Conservation (phyloP, 2,329 filamentous ascomycete species). For the Fusarium sambucinum region DNA sequence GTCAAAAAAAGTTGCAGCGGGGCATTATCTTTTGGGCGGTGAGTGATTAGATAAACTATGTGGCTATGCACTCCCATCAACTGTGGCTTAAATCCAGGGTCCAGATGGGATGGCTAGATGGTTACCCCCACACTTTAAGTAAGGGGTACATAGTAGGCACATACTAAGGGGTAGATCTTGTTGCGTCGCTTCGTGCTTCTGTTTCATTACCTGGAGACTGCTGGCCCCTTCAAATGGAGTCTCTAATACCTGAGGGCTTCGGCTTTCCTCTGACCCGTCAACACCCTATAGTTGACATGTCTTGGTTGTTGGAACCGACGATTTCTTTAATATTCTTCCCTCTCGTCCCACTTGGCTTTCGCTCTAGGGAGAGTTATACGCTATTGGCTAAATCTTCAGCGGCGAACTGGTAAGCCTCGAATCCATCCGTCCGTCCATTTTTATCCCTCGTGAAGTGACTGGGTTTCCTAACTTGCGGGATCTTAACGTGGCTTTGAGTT, state of each 20-base stretch:
- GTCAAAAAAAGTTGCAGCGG: slow-evolving; percentile 44
- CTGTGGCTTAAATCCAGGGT: slow-evolving; percentile 46
- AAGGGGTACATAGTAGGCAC: slow-evolving; percentile 38
- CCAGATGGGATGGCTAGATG: slow-evolving; percentile 23
- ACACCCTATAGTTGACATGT: slow-evolving; percentile 10
- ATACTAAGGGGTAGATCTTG: slow-evolving; percentile 35
- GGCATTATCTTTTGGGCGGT: slow-evolving; percentile 39
- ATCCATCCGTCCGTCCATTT: slow-evolving; percentile 4
- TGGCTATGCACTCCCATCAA: slow-evolving; percentile 31
- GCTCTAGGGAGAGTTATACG: slow-evolving; percentile 27
- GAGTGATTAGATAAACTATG: slow-evolving; percentile 9
- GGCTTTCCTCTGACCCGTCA: slow-evolving; percentile 6
- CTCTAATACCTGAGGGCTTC: slow-evolving; percentile 5
- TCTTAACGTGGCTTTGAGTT: slow-evolving; percentile 13
- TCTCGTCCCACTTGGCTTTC: slow-evolving; percentile 28
- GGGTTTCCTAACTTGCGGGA: slow-evolving; percentile 24
- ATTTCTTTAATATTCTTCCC: slow-evolving; percentile 28
- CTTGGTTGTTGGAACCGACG: background rate
- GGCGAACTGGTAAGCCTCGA: slow-evolving; percentile 32
- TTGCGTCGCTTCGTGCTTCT: slow-evolving; percentile 37
- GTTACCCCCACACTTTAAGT: slow-evolving; percentile 36
- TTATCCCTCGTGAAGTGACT: slow-evolving; percentile 4
- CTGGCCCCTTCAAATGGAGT: slow-evolving; percentile 19
- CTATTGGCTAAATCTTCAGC: slow-evolving; percentile 40
- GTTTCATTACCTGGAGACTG: slow-evolving; percentile 36